These are phyloP conservation scores for Hymenoscyphus linearis DNA, from an alignment of 2,329 filamentous ascomycete genomes.

Conservation along the genomic window DNA sequence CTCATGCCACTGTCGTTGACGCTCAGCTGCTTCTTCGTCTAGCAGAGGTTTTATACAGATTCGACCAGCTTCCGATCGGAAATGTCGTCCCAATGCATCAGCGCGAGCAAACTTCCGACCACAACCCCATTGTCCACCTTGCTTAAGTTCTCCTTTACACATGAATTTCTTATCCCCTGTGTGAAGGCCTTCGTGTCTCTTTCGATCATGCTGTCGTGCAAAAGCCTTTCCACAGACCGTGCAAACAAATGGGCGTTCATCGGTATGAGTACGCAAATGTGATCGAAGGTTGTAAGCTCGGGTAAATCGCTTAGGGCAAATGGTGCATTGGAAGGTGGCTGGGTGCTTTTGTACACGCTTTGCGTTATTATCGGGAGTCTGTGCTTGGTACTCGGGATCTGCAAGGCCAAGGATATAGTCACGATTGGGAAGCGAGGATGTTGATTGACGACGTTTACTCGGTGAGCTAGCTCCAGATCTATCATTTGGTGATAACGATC, in stretches of 20 bases:
- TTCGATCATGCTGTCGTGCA: conserved; percentile 93
- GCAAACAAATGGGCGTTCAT: conserved; percentile 95
- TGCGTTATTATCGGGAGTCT: conserved; percentile 51
- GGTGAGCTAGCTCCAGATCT: conserved; percentile 44
- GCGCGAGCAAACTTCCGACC: conserved; percentile 89
- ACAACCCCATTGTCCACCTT: conserved; percentile 83
- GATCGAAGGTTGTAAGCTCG: conserved; percentile 94
- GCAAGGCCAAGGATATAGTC: conserved; percentile 87
- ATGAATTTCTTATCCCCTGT: conserved; percentile 99
- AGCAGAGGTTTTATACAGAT: conserved; percentile 97
- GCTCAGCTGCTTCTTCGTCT: conserved; percentile 84
- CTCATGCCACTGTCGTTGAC: conserved; percentile 70
- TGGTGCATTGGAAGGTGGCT: conserved; percentile 88
- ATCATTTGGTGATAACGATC: conserved; percentile 56
- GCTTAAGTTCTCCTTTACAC: conserved; percentile 85
- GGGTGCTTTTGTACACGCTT: conserved; percentile 97
- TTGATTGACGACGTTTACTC: conserved; percentile 52
- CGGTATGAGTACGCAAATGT: conserved; percentile 91
- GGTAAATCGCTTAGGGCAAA: conserved; percentile 95
- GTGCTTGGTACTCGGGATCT: conserved; percentile 75
- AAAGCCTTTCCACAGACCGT: conserved; percentile 97
- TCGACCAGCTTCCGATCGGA: conserved; percentile 88
- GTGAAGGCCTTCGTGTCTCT: conserved; percentile 92
- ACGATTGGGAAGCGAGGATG: conserved; percentile 51
- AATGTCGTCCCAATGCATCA: conserved; percentile 89